Evolutionary conservation across 768 basidiomycete species (phyloP), one percentile per base, ranked within the genome.

Genomic region (Kondoa malvinella): DNA sequence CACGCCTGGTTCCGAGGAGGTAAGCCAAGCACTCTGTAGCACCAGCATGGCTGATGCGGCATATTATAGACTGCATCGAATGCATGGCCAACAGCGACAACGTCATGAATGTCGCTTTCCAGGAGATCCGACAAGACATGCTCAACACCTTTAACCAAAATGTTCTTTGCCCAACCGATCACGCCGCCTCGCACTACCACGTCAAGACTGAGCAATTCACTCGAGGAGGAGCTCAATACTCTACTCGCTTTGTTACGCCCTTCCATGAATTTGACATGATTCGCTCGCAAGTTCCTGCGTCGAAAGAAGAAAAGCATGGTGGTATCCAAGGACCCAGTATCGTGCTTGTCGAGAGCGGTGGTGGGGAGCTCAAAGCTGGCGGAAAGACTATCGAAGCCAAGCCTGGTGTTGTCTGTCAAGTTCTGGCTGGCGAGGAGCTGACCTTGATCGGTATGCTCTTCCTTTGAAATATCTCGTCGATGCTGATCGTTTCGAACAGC

Each of bases 71-170:
- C 30, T 60, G n/a, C 30, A 25, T 60, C n/a, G 58, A 60, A 60
- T 60, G 58, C 25, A 60, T 60, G 58, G 58, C 58, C 58, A 60
- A 60, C 27, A 31, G 25, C n/a, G 58, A 60, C 58, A 60, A 60
- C 30, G 58, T 60, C 25, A 14, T 60, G 25, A 60, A 60, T 60
- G 4, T 25, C 14, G 58, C 58, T 25, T 60, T 60, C 30, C n/a
- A 25, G 27, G 58, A 60, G 25, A 31, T 60, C 25, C 8, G 25
- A 4, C n/a, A 60, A 31, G 58, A 60, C n/a, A 26, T 25, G 27
- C 58, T 60, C 12, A 25, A 60, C 58, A 60, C 58, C 12, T 60
- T 60, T 25, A 26, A 25, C 58, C 12, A 60, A 60, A 25, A 4
- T 60, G 58, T 60, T 31, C 30, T 60, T 14, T 60, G 58, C 27